These are phyloP conservation scores for Fragaria iinumae DNA, from an alignment of 306 rosid genomes.

Conservation along the genomic window DNA sequence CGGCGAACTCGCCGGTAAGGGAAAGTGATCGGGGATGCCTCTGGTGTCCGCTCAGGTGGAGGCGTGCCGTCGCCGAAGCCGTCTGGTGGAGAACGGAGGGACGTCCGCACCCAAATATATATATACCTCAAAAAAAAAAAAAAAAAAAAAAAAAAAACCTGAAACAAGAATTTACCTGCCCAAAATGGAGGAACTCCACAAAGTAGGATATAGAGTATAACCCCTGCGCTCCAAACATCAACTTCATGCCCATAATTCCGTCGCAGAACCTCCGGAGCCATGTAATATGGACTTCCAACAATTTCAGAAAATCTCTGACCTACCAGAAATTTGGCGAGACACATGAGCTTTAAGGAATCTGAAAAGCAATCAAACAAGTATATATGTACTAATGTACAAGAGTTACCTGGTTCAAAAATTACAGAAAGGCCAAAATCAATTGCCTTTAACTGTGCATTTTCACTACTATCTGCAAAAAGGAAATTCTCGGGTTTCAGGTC, in stretches of 20 bases:
- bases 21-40: no score
- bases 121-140: no score
- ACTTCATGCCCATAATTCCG: constrained; percentile 83
- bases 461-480: constrained; percentile 67
- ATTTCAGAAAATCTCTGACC: constrained; percentile 85
- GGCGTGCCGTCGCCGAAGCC: no score
- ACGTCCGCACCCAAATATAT: no score
- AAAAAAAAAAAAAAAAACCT: not conserved
- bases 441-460: constrained; percentile 59
- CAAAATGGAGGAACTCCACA: constrained; percentile 99
- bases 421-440: constrained; percentile 95
- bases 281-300: constrained; percentile 98
- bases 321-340: constrained; percentile 26
- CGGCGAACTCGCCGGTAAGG: no score
- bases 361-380: not conserved
- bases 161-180: constrained; percentile 56
- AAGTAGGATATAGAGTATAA: constrained; percentile 82
- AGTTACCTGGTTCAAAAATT: constrained; percentile 58
- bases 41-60: no score
- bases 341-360: not conserved
- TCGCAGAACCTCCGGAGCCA: constrained; percentile 95
- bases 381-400: no score
- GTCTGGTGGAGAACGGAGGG: no score
- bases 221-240: constrained; percentile 96
- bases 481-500: constrained; percentile 95